Evolutionary conservation across 768 basidiomycete species (phyloP), one percentile per base, ranked within the genome.

Genomic region (Asterophora parasitica): DNA sequence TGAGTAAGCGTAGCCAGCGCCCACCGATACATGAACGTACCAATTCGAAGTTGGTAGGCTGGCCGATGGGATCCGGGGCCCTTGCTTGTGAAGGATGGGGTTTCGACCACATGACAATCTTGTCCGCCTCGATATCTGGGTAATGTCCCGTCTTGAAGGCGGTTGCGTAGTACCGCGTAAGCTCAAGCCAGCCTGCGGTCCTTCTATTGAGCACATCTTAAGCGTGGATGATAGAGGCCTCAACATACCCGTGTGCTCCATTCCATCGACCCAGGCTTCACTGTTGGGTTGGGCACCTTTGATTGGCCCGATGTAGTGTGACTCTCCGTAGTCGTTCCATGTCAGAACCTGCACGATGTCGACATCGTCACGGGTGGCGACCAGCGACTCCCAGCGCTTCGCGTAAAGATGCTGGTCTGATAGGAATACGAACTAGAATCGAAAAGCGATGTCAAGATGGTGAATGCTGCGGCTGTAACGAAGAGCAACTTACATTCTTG

Each of bases 241-340:
- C 58, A 15, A 11, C 59, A 52, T 44, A 71, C 73, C 73, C 32
- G 71, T 69, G 55, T 83, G 81, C 49, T 78, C 64, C 62, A 82
- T 79, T 0, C 85, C 84, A 55, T 84, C 59, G 4, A 84, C 83
- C 86, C 87, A 89, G 6, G 74, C 74, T 53, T 87, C 75, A 42
- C 83, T 85, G 60, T 79, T 73, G 39, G 88, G 88, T 58, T 85
- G 81, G 20, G 70, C 77, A 8, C 87, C 84, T 53, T 82, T 77
- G 56, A 88, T 79, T 2, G 90, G 88, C 11, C 83, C 87, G 39
- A 92, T 69, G 61, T 93, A 92, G 59, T 89, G 84, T 3, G 82
- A 84, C 60, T 86, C 84, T 51, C 85, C 83, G 46, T 70, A 88
- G 61, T 88, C 86, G 50, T 89, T 89, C 81, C 81, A 88, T 11